Percentiles rank a stretch among this genome's conserved stretches.
Evolutionary conservation across 495 filamentous ascomycete genomes (phyloP).

Genomic region (Stereocaulon alpinum): DNA sequence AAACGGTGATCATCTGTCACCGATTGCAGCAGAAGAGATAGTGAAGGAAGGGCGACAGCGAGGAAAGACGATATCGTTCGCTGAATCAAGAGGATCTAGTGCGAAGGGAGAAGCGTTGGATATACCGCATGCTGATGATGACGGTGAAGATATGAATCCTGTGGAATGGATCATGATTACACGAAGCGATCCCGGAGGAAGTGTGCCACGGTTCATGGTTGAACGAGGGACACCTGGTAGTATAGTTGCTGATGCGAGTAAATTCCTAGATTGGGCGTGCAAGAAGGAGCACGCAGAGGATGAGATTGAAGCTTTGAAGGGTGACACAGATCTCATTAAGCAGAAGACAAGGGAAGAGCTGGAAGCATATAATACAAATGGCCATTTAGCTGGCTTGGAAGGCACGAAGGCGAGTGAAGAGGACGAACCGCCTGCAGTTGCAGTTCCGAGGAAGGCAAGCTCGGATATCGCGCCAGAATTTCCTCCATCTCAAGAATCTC

Average conservation of each 20-base stretch:
- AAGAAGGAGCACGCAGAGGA: conserved; percentile 38
- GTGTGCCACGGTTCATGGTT: conserved; percentile 86
- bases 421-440: not conserved
- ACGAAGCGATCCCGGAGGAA: conserved; percentile 86
- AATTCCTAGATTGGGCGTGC: conserved; percentile 79
- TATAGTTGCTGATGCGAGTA: conserved; percentile 70
- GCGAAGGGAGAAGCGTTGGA: conserved; percentile 34
- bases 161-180: conserved; percentile 98
- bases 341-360: conserved; percentile 9
- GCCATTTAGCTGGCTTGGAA: conserved; percentile 28
- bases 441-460: not conserved
- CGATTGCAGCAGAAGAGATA: conserved; percentile 10
- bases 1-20: not conserved
- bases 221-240: conserved; percentile 81
- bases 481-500: conserved; percentile 23
- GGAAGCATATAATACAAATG: conserved; percentile 28
- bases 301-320: conserved; percentile 27
- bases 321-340: not conserved
- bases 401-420: conserved; percentile 12
- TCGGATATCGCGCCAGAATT: conserved; percentile 15
- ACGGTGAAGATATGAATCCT: conserved; percentile 46
- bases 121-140: conserved; percentile 27
- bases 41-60: conserved; percentile 22
- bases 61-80: conserved; percentile 41
- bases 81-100: conserved; percentile 30